Conservation (phyloP, 371 early-diverging fungal genomes). For the Phascolomyces articulosus region DNA sequence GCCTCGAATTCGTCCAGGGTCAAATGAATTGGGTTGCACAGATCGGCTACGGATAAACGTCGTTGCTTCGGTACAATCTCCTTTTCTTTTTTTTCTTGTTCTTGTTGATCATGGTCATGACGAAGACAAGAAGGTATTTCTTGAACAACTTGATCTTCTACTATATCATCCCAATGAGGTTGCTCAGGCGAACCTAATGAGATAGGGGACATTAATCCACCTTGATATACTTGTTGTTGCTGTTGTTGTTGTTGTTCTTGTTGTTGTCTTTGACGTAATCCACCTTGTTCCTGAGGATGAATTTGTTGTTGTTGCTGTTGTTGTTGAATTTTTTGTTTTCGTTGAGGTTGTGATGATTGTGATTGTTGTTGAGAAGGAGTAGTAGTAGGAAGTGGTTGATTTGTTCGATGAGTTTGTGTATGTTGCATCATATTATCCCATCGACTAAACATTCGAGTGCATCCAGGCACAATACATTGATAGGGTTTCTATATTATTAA, state of each 20-base stretch:
- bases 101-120: background rate
- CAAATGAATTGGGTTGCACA: slow-evolving; percentile 19
- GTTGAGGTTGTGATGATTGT: background rate
- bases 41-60: slow-evolving; percentile 20
- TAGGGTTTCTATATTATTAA: slow-evolving; percentile 47
- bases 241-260: slow-evolving; percentile 3
- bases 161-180: background rate
- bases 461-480: slow-evolving; percentile 61
- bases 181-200: slow-evolving; percentile 27
- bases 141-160: background rate
- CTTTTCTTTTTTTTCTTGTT: background rate
- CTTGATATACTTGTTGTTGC: background rate
- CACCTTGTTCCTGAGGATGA: slow-evolving; percentile 6
- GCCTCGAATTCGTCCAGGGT: slow-evolving; percentile 27
- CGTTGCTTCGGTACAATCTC: slow-evolving; percentile 7
- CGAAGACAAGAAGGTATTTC: background rate
- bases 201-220: slow-evolving; percentile 25
- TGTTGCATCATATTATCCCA: slow-evolving; percentile 71
- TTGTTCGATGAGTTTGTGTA: slow-evolving; percentile 50
- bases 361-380: no score
- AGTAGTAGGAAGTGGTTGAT: no score
- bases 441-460: slow-evolving; percentile 60
- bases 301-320: slow-evolving; percentile 1
- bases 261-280: slow-evolving; percentile 7
- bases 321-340: background rate